Evolutionary conservation across 768 basidiomycete species (phyloP).

Genomic region (Phylloporus arenicola): DNA sequence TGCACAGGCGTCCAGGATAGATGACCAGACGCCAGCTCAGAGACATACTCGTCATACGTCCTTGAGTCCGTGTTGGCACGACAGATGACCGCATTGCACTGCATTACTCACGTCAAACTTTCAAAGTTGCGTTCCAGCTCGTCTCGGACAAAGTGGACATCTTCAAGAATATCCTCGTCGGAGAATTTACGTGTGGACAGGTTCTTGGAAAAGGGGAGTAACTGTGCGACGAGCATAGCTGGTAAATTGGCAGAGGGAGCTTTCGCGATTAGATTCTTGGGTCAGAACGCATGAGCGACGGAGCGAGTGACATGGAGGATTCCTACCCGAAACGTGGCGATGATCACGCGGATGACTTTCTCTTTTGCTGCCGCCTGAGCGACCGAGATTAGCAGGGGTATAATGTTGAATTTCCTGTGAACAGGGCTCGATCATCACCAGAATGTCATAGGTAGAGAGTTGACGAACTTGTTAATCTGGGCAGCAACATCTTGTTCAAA

Average conservation of each 20-base stretch:
- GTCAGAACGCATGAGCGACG: slow-evolving; percentile 1
- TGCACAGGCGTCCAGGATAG: slow-evolving; percentile 90
- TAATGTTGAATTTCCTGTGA: slow-evolving; percentile 79
- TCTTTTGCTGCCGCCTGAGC: slow-evolving; percentile 92
- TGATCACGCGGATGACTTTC: slow-evolving; percentile 90
- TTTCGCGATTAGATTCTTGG: slow-evolving; percentile 81
- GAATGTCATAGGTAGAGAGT: not conserved
- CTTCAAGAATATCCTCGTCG: slow-evolving; percentile 92
- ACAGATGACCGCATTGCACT: not conserved
- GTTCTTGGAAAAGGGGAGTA: slow-evolving; percentile 84
- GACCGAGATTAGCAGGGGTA: slow-evolving; percentile 76
- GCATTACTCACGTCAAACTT: slow-evolving; percentile 71
- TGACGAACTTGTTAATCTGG: slow-evolving; percentile 75
- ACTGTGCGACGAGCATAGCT: slow-evolving; percentile 83
- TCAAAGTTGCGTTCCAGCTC: slow-evolving; percentile 84
- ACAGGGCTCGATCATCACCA: not conserved
- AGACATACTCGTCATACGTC: slow-evolving; percentile 94
- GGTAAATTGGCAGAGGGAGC: slow-evolving; percentile 87
- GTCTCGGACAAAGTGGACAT: slow-evolving; percentile 80
- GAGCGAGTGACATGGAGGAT: not conserved
- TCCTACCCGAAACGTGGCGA: slow-evolving; percentile 83
- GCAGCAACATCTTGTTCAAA: slow-evolving; percentile 85
- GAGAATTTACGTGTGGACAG: slow-evolving; percentile 83
- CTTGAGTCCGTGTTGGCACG: slow-evolving; percentile 35
- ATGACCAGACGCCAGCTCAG: slow-evolving; percentile 85